phyloP scores from a whole-genome alignment of 139 green algal genomes.

The Chlamydomonas eustigma region DNA sequence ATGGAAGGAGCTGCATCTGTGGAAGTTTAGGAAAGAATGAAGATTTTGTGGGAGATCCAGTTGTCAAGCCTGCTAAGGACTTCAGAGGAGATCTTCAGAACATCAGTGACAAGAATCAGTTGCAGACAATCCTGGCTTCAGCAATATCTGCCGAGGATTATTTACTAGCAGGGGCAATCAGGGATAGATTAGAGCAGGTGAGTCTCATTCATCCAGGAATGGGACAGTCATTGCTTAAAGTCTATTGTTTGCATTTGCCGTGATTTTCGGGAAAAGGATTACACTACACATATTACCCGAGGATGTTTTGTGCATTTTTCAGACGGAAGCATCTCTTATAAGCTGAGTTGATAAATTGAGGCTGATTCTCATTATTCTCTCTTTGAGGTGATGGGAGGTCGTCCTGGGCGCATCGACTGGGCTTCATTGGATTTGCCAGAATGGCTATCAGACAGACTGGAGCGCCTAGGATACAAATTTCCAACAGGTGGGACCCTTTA shows the following conservation, averaged over 20 bases:
- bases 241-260: background rate
- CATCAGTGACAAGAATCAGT: conserved; percentile 60
- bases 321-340: too few relatives aligned
- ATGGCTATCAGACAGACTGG: conserved; percentile 72
- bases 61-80: too few relatives aligned
- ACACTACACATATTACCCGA: background rate
- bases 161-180: conserved; percentile 36
- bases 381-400: conserved; percentile 9
- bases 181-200: conserved; percentile 41
- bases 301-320: background rate
- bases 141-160: conserved; percentile 80
- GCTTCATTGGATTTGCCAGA: conserved; percentile 48
- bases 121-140: conserved; percentile 68
- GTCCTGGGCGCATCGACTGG: conserved; percentile 48
- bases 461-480: conserved; percentile 61
- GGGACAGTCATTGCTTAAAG: background rate
- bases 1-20: too few relatives aligned
- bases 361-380: background rate
- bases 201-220: background rate
- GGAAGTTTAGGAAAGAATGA: too few relatives aligned
- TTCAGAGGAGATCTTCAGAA: too few relatives aligned
- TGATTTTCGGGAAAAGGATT: background rate
- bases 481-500: conserved; percentile 51
- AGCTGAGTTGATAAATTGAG: background rate
- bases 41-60: too few relatives aligned